A percentile compares a stretch with the other conserved stretches of the same genome.
These are phyloP conservation scores for Ogataea pini DNA, from an alignment of 805 yeast species.

Conservation along the genomic window DNA sequence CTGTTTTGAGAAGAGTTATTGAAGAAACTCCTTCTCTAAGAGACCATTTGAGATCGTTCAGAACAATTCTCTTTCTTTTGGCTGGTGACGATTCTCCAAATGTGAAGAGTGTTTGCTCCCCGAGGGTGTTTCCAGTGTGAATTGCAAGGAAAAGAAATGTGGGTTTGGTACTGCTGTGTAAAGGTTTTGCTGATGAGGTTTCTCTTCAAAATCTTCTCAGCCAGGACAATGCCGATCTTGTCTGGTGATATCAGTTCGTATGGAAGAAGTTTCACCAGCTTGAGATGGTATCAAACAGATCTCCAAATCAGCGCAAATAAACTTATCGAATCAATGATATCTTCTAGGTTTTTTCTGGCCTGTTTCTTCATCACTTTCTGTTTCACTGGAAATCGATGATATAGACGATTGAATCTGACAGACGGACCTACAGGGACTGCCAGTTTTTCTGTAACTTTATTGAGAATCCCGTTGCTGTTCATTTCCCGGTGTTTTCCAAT, in stretches of 20 bases:
- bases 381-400: slow-evolving; percentile 38
- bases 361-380: slow-evolving; percentile 32
- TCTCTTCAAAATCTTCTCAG: slow-evolving; percentile 11
- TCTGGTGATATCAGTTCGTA: slow-evolving; percentile 17
- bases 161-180: too few relatives aligned
- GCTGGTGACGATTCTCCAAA: background rate
- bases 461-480: slow-evolving; percentile 29
- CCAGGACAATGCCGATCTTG: slow-evolving; percentile 15
- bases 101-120: background rate
- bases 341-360: slow-evolving; percentile 26
- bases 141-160: too few relatives aligned
- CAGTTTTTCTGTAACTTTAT: slow-evolving; percentile 20
- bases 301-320: slow-evolving; percentile 36
- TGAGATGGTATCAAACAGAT: slow-evolving; percentile 35
- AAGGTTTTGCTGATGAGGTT: too few relatives aligned
- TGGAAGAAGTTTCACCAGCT: slow-evolving; percentile 20
- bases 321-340: slow-evolving; percentile 27
- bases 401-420: slow-evolving; percentile 34
- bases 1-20: background rate
- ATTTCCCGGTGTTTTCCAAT: slow-evolving; percentile 41
- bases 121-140: background rate
- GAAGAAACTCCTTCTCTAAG: background rate
- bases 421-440: slow-evolving; percentile 40
- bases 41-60: background rate
- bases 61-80: background rate